Evolutionary conservation across 2,329 filamentous ascomycete species (phyloP).

Genomic region (Ascochyta viciae-villosae): DNA sequence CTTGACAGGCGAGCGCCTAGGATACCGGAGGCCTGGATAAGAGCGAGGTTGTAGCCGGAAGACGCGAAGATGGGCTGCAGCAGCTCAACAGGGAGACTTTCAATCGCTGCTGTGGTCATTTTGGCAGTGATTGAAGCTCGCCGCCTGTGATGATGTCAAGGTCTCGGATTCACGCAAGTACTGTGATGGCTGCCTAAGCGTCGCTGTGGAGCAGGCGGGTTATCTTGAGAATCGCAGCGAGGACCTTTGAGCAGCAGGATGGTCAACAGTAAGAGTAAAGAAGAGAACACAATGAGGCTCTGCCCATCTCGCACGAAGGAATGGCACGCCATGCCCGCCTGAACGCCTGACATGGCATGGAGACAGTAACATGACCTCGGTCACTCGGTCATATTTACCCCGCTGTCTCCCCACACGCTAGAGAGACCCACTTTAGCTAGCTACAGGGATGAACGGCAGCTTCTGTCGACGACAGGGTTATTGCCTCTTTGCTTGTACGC

Average conservation of each 20-base stretch:
- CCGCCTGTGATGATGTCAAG: constrained; percentile 4
- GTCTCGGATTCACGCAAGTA: not conserved
- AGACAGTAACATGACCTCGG: constrained; percentile 15
- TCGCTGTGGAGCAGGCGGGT: not conserved
- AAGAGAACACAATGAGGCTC: not conserved
- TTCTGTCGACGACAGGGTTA: not conserved
- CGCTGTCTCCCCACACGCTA: constrained; percentile 12
- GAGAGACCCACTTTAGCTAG: not conserved
- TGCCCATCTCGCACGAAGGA: constrained; percentile 1
- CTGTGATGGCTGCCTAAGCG: constrained; percentile 1
- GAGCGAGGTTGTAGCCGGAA: constrained; percentile 53
- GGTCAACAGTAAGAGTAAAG: not conserved
- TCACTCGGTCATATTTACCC: constrained; percentile 12
- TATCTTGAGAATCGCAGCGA: not conserved
- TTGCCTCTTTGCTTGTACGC: too few relatives aligned
- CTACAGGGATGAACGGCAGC: constrained; percentile 1
- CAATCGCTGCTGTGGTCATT: constrained; percentile 44
- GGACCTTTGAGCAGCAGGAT: too few relatives aligned
- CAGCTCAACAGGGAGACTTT: constrained; percentile 58
- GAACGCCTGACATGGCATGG: constrained; percentile 9
- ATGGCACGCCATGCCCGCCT: constrained; percentile 10
- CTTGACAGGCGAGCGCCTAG: constrained; percentile 46
- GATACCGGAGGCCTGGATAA: constrained; percentile 48
- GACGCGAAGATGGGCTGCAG: constrained; percentile 62
- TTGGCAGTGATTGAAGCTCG: not conserved